phyloP scores from a whole-genome alignment of 805 yeast genomes.

The Starmera amethionina region DNA sequence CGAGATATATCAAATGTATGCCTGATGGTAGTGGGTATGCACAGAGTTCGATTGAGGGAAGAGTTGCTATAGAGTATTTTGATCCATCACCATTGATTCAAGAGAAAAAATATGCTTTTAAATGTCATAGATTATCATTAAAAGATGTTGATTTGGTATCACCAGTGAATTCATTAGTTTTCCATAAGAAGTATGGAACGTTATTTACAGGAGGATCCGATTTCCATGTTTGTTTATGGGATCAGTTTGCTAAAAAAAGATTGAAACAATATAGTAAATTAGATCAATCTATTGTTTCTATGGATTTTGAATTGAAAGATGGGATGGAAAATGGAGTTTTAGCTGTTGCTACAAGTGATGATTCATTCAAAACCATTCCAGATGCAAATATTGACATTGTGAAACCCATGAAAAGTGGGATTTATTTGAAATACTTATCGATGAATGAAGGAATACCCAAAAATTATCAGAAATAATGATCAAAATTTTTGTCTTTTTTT shows the following conservation, averaged over 20 bases:
- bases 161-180: conserved; percentile 66
- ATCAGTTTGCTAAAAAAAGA: conserved; percentile 70
- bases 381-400: conserved; percentile 9
- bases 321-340: conserved; percentile 14
- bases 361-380: conserved; percentile 31
- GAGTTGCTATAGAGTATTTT: conserved; percentile 66
- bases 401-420: conserved; percentile 4
- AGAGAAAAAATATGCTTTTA: conserved; percentile 58
- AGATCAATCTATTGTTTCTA: conserved; percentile 32
- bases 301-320: conserved; percentile 26
- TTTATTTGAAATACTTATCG: conserved; percentile 9
- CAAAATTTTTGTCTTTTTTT: conserved; percentile 17
- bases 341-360: conserved; percentile 41
- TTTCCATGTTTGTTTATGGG: conserved; percentile 86
- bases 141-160: conserved; percentile 48
- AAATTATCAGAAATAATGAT: neutral
- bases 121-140: conserved; percentile 56
- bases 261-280: conserved; percentile 57
- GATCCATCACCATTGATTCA: conserved; percentile 35
- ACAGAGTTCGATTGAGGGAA: conserved; percentile 69
- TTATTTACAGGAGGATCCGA: conserved; percentile 89
- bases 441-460: conserved; percentile 14
- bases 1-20: conserved; percentile 43
- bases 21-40: conserved; percentile 54
- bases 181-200: conserved; percentile 71